Percentiles rank a stretch among this genome's conserved stretches.
These are phyloP conservation scores for Prosopis cineraria DNA, from an alignment of 306 rosid species.

Conservation along the genomic window DNA sequence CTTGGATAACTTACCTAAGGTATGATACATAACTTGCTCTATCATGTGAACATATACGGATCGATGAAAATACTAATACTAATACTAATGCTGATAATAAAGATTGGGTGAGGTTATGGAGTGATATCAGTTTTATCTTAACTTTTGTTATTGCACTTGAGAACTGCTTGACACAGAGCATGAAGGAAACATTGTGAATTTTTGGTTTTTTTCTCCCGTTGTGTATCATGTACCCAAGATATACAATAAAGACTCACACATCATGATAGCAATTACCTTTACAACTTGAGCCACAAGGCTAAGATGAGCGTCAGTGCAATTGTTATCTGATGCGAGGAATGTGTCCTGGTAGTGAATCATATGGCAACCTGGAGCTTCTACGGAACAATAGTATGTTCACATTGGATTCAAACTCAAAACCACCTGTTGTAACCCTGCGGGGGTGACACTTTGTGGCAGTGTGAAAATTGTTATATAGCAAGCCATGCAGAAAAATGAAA, in stretches of 20 bases:
- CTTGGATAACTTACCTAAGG: slow-evolving; percentile 52
- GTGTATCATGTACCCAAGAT: neutral
- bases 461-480: too few species aligned
- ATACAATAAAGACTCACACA: neutral
- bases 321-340: neutral
- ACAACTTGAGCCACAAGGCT: neutral
- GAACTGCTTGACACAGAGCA: neutral
- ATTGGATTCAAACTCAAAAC: too few species aligned
- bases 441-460: too few species aligned
- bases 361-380: neutral
- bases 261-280: neutral
- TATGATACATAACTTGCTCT: neutral
- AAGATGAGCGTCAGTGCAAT: neutral
- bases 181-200: neutral
- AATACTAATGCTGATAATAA: too few species aligned
- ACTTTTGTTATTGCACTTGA: neutral
- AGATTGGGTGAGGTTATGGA: neutral
- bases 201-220: neutral
- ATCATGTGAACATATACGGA: neutral
- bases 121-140: neutral
- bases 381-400: neutral
- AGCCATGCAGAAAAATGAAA: too few species aligned
- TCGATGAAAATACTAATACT: neutral
- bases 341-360: neutral
- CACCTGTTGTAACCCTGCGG: too few species aligned